A percentile compares a stretch with the other conserved stretches of the same genome.
Evolutionary conservation across 345 rosid genomes (phyloP).

Genomic region (Murraya koenigii): DNA sequence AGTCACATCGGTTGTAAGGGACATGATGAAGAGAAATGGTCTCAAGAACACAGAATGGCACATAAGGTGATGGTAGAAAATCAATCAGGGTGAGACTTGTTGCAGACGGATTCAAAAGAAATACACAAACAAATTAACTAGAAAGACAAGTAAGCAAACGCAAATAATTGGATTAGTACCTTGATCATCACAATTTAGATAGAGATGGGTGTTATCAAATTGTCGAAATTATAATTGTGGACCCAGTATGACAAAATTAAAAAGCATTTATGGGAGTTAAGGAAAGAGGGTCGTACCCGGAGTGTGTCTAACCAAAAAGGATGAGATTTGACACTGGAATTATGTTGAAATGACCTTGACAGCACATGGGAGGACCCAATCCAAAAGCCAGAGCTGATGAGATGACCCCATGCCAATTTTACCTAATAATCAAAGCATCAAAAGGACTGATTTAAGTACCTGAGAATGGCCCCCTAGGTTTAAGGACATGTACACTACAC

Average conservation of each 20-base stretch:
- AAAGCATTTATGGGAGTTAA: conserved; percentile 12
- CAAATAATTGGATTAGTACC: conserved; percentile 28
- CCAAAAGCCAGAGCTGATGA: conserved; percentile 27
- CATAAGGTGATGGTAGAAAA: conserved; percentile 1
- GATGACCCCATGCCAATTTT: conserved; percentile 29
- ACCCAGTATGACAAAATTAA: conserved; percentile 17
- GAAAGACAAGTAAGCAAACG: conserved; percentile 23
- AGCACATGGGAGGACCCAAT: conserved; percentile 35
- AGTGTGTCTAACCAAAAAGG: conserved; percentile 15
- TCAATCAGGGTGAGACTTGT: conserved; percentile 13
- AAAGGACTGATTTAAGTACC: conserved; percentile 29
- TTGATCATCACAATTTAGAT: conserved; percentile 22
- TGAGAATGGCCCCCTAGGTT: conserved; percentile 24
- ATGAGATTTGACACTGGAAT: conserved; percentile 34
- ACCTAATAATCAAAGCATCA: conserved; percentile 13
- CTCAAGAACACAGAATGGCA: conserved; percentile 18
- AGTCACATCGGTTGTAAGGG: conserved; percentile 30
- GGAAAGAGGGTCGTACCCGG: conserved; percentile 27
- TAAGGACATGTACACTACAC: conserved; percentile 14
- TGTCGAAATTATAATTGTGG: conserved; percentile 12
- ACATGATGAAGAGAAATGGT: conserved; percentile 10
- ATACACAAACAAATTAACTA: conserved; percentile 3
- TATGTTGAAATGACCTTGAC: conserved; percentile 41
- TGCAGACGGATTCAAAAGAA: not conserved
- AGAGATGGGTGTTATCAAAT: conserved; percentile 13